Percentiles rank a stretch among this genome's conserved stretches.
phyloP scores from a whole-genome alignment of 164 flowering plant species.

The Vitis rotundifolia region DNA sequence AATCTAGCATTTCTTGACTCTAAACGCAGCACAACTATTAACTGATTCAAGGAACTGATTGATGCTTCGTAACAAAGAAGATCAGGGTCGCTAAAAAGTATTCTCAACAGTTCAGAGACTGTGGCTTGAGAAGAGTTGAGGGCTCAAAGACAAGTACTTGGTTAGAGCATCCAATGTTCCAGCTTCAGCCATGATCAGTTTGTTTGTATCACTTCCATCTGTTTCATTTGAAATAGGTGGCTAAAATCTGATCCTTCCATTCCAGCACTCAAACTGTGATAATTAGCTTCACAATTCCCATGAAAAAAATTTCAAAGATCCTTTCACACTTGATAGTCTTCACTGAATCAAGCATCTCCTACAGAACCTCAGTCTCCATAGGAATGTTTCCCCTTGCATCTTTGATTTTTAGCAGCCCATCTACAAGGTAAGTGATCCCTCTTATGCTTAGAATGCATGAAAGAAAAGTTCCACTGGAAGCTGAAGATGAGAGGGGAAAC shows the following conservation, averaged over 20 bases:
- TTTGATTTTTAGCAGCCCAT: conserved; percentile 49
- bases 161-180: conserved; percentile 76
- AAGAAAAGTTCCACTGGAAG: too few relatives aligned
- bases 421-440: conserved; percentile 48
- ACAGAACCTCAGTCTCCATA: conserved; percentile 39
- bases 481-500: too few relatives aligned
- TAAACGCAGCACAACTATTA: conserved; percentile 75
- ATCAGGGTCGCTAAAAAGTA: conserved; percentile 66
- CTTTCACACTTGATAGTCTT: conserved; percentile 68
- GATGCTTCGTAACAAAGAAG: conserved; percentile 66
- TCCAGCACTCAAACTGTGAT: too few relatives aligned
- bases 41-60: conserved; percentile 35
- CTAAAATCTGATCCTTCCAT: too few relatives aligned
- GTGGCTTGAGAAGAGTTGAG: conserved; percentile 69
- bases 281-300: conserved; percentile 64
- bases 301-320: conserved; percentile 59
- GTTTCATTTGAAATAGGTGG: too few relatives aligned
- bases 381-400: conserved; percentile 27
- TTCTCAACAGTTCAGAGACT: conserved; percentile 64
- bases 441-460: conserved; percentile 61
- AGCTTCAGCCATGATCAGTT: too few relatives aligned
- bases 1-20: conserved; percentile 76
- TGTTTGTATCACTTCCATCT: too few relatives aligned
- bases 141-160: conserved; percentile 79
- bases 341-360: conserved; percentile 65